Evolutionary conservation across 2,329 filamentous ascomycete genomes (phyloP).

Genomic region (Apiospora rasikravindrae): DNA sequence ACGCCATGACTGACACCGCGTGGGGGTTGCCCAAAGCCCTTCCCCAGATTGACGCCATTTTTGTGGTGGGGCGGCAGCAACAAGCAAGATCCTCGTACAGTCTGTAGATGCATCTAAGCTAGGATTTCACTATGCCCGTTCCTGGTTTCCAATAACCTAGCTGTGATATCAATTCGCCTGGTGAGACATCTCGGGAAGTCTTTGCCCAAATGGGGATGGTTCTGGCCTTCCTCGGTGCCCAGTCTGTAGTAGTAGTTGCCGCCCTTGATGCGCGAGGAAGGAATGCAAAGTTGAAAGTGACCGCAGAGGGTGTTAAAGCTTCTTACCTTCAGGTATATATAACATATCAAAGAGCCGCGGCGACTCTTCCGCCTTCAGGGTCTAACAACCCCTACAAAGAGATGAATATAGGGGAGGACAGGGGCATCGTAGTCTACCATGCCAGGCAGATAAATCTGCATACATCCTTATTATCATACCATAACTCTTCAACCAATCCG

Average conservation of each 20-base stretch:
- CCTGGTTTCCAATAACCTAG: background rate
- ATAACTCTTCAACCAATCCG: no score
- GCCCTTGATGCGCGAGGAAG: background rate
- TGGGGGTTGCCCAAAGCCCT: background rate
- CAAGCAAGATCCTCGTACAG: conserved; percentile 7
- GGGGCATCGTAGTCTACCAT: no score
- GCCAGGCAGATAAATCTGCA: no score
- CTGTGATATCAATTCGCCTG: background rate
- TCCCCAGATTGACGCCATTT: conserved; percentile 5
- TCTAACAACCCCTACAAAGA: no score
- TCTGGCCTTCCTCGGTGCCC: background rate
- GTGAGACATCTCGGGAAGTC: background rate
- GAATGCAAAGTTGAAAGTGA: background rate
- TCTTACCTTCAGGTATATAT: background rate
- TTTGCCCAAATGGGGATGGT: background rate
- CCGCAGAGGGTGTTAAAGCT: background rate
- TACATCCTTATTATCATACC: no score
- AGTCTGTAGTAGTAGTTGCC: background rate
- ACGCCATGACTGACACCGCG: background rate
- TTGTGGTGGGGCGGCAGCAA: background rate
- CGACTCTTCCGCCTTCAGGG: no score
- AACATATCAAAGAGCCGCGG: no score
- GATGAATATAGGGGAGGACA: no score
- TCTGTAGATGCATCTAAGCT: background rate
- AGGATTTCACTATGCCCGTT: background rate